These are phyloP conservation scores for Blastocystis sp. DNA, from an alignment of 352 stramenopile genomes.

Conservation along the genomic window DNA sequence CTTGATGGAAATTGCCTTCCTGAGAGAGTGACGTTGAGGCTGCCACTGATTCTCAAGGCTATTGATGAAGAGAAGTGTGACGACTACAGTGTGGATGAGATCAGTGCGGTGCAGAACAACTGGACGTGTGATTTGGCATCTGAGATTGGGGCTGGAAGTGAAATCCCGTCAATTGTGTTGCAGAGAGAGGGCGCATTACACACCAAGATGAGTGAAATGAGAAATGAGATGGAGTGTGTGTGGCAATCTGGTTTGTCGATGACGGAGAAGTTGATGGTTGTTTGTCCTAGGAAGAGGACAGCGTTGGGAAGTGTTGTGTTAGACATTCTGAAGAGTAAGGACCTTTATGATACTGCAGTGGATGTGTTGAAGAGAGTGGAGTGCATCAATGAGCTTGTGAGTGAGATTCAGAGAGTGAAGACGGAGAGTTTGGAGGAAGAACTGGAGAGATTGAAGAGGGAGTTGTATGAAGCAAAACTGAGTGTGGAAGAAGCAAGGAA, in stretches of 20 bases:
- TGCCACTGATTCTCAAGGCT: not conserved
- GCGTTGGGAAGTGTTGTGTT: conserved; percentile 17
- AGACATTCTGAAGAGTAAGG: not conserved
- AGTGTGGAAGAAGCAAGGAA: no score
- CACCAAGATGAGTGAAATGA: not conserved
- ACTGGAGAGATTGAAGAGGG: not conserved
- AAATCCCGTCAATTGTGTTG: not conserved
- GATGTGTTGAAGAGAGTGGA: not conserved
- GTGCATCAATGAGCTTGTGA: not conserved
- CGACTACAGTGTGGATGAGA: not conserved
- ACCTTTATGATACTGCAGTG: not conserved
- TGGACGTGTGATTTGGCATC: conserved; percentile 2
- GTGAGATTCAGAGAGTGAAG: not conserved
- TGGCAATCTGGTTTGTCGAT: not conserved
- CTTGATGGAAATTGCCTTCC: not conserved
- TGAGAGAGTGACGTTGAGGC: not conserved
- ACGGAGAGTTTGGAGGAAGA: not conserved
- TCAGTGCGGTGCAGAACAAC: not conserved
- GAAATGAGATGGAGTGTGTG: not conserved
- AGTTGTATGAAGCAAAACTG: not conserved
- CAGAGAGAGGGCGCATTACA: not conserved
- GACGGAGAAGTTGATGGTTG: not conserved
- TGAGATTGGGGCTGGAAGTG: not conserved
- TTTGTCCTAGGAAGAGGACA: conserved; percentile 19
- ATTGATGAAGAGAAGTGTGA: not conserved